A percentile compares a stretch with the other conserved stretches of the same genome.
Evolutionary conservation across 2,329 filamentous ascomycete species (phyloP).

Genomic region (Epichloe gansuensis): DNA sequence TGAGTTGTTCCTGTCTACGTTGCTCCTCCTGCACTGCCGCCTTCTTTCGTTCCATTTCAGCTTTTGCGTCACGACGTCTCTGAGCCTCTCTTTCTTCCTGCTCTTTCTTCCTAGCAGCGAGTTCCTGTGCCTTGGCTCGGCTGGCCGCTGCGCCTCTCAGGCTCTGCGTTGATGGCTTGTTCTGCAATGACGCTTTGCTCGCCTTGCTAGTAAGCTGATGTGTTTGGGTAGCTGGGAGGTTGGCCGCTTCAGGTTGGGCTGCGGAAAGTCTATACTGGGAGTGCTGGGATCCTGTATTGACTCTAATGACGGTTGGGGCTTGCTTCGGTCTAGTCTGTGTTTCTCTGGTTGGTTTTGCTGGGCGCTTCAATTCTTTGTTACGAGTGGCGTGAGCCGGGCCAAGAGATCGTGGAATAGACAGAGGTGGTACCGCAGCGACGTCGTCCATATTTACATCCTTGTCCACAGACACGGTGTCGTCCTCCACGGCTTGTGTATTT

Average conservation of each 20-base stretch:
- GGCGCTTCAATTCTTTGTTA: slow-evolving; percentile 43
- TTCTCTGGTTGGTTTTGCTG: slow-evolving; percentile 50
- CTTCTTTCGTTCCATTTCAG: slow-evolving; percentile 66
- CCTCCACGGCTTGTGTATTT: slow-evolving; percentile 28
- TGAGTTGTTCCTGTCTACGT: slow-evolving; percentile 43
- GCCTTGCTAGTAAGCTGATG: slow-evolving; percentile 47
- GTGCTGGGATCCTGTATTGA: slow-evolving; percentile 53
- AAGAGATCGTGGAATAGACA: slow-evolving; percentile 41
- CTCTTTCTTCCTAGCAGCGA: slow-evolving; percentile 71
- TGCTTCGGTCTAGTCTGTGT: slow-evolving; percentile 45
- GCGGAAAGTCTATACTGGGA: slow-evolving; percentile 46
- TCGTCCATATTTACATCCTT: slow-evolving; percentile 44
- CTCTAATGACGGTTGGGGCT: slow-evolving; percentile 56
- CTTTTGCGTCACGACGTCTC: slow-evolving; percentile 68
- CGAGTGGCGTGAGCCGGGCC: slow-evolving; percentile 34
- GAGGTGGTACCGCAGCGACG: slow-evolving; percentile 44
- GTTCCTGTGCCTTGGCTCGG: slow-evolving; percentile 58
- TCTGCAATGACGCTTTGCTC: slow-evolving; percentile 53
- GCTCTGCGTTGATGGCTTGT: slow-evolving; percentile 41
- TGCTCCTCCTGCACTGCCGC: slow-evolving; percentile 54
- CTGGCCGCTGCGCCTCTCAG: slow-evolving; percentile 47
- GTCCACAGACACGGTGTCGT: slow-evolving; percentile 17
- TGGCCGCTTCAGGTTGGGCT: slow-evolving; percentile 34
- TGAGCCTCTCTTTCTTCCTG: slow-evolving; percentile 71
- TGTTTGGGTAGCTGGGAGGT: slow-evolving; percentile 21